Base-by-base conservation (phyloP, 148 eudicot genomes). In the Vaccinium darrowii region DNA sequence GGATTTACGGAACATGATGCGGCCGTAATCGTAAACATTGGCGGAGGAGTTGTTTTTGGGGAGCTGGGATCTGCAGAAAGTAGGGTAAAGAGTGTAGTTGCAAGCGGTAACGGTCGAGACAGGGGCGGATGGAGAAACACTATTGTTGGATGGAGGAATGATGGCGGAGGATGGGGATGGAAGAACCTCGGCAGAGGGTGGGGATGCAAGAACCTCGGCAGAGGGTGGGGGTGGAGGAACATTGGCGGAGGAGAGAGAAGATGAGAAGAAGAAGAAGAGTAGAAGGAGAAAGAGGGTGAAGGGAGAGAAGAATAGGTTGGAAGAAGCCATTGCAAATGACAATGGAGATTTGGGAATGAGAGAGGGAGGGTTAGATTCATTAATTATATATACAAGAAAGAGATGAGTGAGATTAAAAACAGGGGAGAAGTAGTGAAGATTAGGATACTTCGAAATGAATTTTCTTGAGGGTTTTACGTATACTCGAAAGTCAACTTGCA, bases 1-100 rank as follows among this genome's bases (percentile, higher is more conserved):
- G 39, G 98, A 94, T 72, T 90, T 91, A 3, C 86, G 89, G 57
- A 94, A 76, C 5, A 95, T 94, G 36, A 91, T 87, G 1, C 92
- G 91, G 52, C 96, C 92, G 30, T 91, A 96, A 21, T 96, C 94
- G 67, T 94, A 92, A 16, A 92, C 91, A 50, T 84, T 92, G 57
- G 90, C 92, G 0, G 84, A 82, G 84, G 84, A 84, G 85, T 91
- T 91, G 63, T 84, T 80, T 47, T 83, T 87, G 2, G 89, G 91
- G 11, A 96, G 93, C 25, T 91, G 84, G 6, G 86, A 76, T 57
- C 63, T 87, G 87, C 98, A 96, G 79, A 85, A 90, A n/a, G 87
- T 58, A 47, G 98, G 98, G 78, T 90, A 90, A 25, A 88, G 96
- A 15, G 98, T 96, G 76, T 85, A 82, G 9, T 90, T 89, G 89